Conservation (phyloP, 2,329 filamentous ascomycete species). For the Trichoderma sp. region DNA sequence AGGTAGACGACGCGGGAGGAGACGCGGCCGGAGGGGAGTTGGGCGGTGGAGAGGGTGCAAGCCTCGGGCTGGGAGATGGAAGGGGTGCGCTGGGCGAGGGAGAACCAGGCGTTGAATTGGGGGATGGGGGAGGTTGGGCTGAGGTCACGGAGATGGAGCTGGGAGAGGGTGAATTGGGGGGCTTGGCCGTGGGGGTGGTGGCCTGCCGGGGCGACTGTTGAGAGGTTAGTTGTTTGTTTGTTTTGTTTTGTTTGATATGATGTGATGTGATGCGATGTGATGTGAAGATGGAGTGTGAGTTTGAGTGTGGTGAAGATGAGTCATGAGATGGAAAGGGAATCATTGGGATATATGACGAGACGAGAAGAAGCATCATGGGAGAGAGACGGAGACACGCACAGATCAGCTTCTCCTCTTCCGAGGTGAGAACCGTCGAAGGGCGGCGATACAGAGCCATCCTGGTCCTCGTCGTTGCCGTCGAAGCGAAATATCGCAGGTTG, state of each 20-base stretch:
- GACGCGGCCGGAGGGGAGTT: conserved; percentile 78
- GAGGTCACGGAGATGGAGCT: conserved; percentile 61
- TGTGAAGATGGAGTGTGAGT: not conserved
- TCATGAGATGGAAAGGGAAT: not conserved
- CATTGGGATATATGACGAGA: not conserved
- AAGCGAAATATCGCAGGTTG: conserved; percentile 22
- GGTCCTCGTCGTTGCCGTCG: conserved; percentile 18
- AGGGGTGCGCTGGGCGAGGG: conserved; percentile 56
- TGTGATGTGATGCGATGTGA: not conserved
- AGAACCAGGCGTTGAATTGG: conserved; percentile 92
- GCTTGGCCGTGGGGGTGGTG: conserved; percentile 60
- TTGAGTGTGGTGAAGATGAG: not conserved
- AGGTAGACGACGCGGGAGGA: conserved; percentile 86
- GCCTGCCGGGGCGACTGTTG: conserved; percentile 60
- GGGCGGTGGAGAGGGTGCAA: conserved; percentile 80
- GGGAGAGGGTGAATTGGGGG: conserved; percentile 67
- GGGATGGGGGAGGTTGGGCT: conserved; percentile 61
- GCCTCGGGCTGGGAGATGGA: conserved; percentile 77
- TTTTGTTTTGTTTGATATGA: not conserved
- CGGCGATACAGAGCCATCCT: conserved; percentile 44
- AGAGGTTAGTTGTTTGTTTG: not conserved
- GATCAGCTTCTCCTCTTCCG: conserved; percentile 44
- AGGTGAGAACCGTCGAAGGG: not conserved
- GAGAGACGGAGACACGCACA: conserved; percentile 33
- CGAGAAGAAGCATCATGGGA: not conserved